Evolutionary conservation across 192 early-diverging fungal species (phyloP).

Genomic region (Dissophora globulifera): DNA sequence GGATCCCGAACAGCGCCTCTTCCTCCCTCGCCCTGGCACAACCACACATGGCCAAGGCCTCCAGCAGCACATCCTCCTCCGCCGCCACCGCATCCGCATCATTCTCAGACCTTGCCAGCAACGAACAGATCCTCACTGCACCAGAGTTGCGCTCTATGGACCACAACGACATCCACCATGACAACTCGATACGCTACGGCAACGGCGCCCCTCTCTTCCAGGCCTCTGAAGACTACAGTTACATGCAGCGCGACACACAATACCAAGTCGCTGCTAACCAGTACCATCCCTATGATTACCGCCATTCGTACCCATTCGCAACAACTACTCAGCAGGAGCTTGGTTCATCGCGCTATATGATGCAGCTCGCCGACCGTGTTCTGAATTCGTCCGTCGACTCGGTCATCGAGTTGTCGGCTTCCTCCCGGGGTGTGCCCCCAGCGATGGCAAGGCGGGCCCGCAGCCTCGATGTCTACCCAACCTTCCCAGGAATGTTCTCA

Average conservation of each 20-base stretch:
- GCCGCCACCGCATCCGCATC: no score
- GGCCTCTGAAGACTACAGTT: neutral
- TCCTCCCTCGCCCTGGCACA: neutral
- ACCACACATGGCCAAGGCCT: neutral
- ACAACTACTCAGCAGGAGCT: slow-evolving; percentile 1
- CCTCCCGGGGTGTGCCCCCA: slow-evolving; percentile 2
- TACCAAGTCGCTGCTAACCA: neutral
- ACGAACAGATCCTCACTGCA: slow-evolving; percentile 21
- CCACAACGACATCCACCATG: neutral
- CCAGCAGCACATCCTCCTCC: neutral
- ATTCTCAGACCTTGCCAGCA: neutral
- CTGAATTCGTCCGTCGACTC: neutral
- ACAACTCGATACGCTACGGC: neutral
- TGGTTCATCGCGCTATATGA: slow-evolving; percentile 1
- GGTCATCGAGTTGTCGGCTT: neutral
- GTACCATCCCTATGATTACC: slow-evolving; percentile 4
- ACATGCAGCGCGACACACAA: slow-evolving; percentile 3
- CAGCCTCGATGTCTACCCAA: slow-evolving; percentile 5
- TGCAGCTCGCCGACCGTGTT: neutral
- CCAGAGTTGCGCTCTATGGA: slow-evolving; percentile 34
- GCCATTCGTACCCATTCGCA: slow-evolving; percentile 17
- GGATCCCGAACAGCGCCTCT: neutral
- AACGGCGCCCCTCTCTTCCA: slow-evolving; percentile 2
- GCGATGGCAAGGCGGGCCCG: slow-evolving; percentile 1
- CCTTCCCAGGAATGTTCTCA: neutral